phyloP scores from a whole-genome alignment of 1,284 basidiomycete species.

The Cryptococcus depauperatus region DNA sequence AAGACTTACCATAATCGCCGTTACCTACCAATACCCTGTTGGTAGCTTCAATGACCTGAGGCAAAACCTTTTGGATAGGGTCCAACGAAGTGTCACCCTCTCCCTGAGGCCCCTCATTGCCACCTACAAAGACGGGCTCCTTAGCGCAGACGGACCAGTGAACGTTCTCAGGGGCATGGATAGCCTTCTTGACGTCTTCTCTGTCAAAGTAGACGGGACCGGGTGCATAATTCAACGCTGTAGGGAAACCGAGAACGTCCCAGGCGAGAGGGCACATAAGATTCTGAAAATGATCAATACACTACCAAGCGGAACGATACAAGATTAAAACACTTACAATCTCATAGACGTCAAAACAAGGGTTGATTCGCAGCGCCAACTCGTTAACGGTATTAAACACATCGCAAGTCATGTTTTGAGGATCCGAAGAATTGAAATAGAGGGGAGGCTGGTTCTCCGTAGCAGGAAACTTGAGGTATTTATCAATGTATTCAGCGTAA shows the following conservation, averaged over 20 bases:
- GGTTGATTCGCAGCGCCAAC: slow-evolving; percentile 56
- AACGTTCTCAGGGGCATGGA: slow-evolving; percentile 59
- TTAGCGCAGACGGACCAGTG: slow-evolving; percentile 59
- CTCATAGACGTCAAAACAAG: slow-evolving; percentile 68
- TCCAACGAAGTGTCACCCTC: slow-evolving; percentile 53
- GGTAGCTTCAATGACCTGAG: slow-evolving; percentile 53
- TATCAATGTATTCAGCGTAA: slow-evolving; percentile 57
- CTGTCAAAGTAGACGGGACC: slow-evolving; percentile 56
- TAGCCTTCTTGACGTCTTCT: slow-evolving; percentile 59
- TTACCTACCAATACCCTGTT: slow-evolving; percentile 61
- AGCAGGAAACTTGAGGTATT: slow-evolving; percentile 58
- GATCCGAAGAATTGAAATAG: slow-evolving; percentile 41
- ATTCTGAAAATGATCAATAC: slow-evolving; percentile 2
- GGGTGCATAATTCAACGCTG: slow-evolving; percentile 34
- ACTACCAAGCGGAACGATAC: neutral
- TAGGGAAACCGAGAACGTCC: slow-evolving; percentile 69
- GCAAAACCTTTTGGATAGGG: slow-evolving; percentile 37
- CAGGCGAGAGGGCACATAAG: slow-evolving; percentile 53
- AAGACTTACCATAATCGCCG: slow-evolving; percentile 44
- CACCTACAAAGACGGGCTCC: slow-evolving; percentile 51
- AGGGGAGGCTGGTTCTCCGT: slow-evolving; percentile 36
- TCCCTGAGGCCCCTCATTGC: slow-evolving; percentile 23
- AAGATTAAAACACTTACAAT: slow-evolving; percentile 43
- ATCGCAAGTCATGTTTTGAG: slow-evolving; percentile 51
- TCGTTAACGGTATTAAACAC: slow-evolving; percentile 58